Evolutionary conservation across 495 filamentous ascomycete genomes (phyloP).

Genomic region (Parmelia sp.): DNA sequence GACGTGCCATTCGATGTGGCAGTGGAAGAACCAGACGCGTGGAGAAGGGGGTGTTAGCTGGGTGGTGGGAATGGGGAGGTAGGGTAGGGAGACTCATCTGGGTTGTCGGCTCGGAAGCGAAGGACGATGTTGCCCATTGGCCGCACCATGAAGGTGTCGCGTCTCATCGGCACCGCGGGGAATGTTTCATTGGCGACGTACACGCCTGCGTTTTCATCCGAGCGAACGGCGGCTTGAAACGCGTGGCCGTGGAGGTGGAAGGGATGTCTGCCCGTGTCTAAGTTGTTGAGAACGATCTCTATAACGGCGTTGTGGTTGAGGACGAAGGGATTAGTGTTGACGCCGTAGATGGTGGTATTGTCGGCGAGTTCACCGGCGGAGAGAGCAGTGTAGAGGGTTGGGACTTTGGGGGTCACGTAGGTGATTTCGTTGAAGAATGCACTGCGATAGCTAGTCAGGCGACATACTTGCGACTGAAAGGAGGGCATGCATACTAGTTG

Average conservation of each 20-base stretch:
- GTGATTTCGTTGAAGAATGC: conserved; percentile 74
- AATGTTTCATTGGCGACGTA: conserved; percentile 37
- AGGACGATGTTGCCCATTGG: conserved; percentile 55
- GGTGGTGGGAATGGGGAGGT: background rate
- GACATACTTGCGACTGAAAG: background rate
- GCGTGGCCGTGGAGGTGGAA: conserved; percentile 80
- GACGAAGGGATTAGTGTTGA: conserved; percentile 58
- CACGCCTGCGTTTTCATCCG: conserved; percentile 43
- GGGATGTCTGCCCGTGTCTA: conserved; percentile 63
- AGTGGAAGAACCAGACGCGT: conserved; percentile 73
- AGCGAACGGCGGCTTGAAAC: conserved; percentile 60
- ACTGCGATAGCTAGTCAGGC: conserved; percentile 30
- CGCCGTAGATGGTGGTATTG: conserved; percentile 62
- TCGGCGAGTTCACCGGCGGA: conserved; percentile 51
- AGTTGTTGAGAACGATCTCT: conserved; percentile 71
- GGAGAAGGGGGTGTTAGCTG: conserved; percentile 11
- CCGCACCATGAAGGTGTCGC: conserved; percentile 54
- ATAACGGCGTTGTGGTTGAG: conserved; percentile 58
- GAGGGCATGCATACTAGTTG: conserved; percentile 52
- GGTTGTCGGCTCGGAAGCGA: conserved; percentile 65
- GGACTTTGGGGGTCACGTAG: conserved; percentile 62
- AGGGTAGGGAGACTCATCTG: conserved; percentile 40
- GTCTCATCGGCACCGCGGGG: conserved; percentile 47
- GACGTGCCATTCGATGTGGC: conserved; percentile 78
- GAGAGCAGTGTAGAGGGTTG: conserved; percentile 66